Conservation (phyloP, 2,329 filamentous ascomycete genomes). For the Exophiala sideris region DNA sequence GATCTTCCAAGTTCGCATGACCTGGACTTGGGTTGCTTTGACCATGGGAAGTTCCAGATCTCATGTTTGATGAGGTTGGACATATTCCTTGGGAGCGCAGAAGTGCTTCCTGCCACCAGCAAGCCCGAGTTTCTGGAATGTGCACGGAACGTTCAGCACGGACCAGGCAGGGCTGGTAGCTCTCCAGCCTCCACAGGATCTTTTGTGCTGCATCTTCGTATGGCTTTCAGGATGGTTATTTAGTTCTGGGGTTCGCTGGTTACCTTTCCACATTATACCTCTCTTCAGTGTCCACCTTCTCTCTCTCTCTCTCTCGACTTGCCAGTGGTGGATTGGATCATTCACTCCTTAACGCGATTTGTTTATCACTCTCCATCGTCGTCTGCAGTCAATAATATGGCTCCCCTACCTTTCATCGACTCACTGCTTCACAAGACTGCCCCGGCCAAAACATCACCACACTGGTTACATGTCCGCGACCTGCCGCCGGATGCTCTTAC, state of each 20-base stretch:
- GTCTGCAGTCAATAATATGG: neutral
- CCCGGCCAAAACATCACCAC: neutral
- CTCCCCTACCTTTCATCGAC: slow-evolving; percentile 10
- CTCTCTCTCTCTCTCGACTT: neutral
- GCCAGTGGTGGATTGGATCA: too few species aligned
- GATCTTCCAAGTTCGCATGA: too few species aligned
- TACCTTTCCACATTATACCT: neutral
- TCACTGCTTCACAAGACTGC: neutral
- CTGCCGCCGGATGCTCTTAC: slow-evolving; percentile 1
- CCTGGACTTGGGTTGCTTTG: neutral
- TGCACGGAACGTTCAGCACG: neutral
- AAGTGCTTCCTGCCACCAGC: neutral
- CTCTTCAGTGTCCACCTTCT: neutral
- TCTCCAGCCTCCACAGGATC: neutral
- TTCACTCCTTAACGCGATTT: too few species aligned
- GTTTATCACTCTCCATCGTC: neutral
- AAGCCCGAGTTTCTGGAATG: slow-evolving; percentile 1
- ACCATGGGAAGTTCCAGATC: neutral
- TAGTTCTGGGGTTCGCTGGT: too few species aligned
- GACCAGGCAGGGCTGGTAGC: neutral
- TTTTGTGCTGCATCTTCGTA: too few species aligned
- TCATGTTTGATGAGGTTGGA: slow-evolving; percentile 2
- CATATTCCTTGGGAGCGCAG: neutral
- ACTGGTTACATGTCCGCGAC: neutral
- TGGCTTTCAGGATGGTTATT: too few species aligned